Base-by-base conservation (phyloP, 345 rosid species). In the Melaleuca alternifolia region DNA sequence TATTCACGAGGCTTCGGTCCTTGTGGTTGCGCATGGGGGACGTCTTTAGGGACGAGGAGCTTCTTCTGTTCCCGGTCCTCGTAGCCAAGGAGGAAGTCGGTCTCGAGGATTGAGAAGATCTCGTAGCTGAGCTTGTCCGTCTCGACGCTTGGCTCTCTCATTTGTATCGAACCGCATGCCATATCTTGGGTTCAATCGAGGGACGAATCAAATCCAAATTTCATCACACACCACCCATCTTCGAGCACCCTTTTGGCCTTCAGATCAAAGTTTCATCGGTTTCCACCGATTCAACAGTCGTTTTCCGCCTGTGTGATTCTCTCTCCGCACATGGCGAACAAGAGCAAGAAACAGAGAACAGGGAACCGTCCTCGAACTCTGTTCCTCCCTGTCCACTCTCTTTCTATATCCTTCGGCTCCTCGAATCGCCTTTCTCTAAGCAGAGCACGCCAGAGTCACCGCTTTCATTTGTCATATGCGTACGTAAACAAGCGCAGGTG, bases 111-210 rank as follows among this genome's bases (percentile, higher is more conserved):
- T 6, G 99, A 97, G 90, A 97, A 97, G 85, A 97, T 97, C 90
- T 97, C 99, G 87, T 97, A 96, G 91, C 98, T 97, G 88, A 97
- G 95, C 87, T 96, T 97, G 85, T 96, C 98, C 7, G 98, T 91
- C 83, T 97, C 98, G 91, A 97, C 93, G 92, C 98, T 96, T 44
- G 98, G 98, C 84, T 97, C 98, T 81, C 95, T 97, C 95, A 92
- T 92, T 89, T 92, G 94, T 51, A 89, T 86, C 87, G 89, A 89
- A 76, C 89, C 88, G 50, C 84, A 87, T 11, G 89, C 93, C 93
- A 94, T 92, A 28, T 21, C 79, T 11, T 10, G 10, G n/a, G 51
- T 51, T 50, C 41, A 12, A 83, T 54, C 85, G 51, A 83, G 85
- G 18, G n/a, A 53, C 48, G 24, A 71, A 71, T 37, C 48, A 71